Base-by-base conservation (phyloP, 2,329 filamentous ascomycete species). In the Didymella exigua region DNA sequence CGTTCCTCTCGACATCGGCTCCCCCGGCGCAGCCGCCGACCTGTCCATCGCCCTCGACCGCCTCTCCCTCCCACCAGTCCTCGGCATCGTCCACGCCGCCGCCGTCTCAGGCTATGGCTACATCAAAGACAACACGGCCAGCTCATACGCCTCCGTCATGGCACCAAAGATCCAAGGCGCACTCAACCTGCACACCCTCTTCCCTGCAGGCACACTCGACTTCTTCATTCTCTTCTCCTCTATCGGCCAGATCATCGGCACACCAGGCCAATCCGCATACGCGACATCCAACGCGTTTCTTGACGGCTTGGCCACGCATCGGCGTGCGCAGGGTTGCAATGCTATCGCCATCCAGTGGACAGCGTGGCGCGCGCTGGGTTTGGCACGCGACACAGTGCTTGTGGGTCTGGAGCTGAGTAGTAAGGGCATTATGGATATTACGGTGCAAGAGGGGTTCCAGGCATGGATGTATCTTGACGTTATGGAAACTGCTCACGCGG, bases 401-500 rank as follows among this genome's bases (percentile, higher is more conserved):
- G 62, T 81, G 18, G 66, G 66, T n/a, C 68, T 72, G 0, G 79
- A 81, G 58, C 61, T 81, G 5, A 62, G 72, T 16, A 69, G 60
- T 49, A 77, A 76, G 55, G 78, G 78, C 4, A 76, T 81, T 44
- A 78, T 76, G 1, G 75, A 76, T 41, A 70, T 81, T 40, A 76
- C 70, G 0, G 56, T 62, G 9, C 69, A 77, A 1, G 78, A 80
- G 48, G 78, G 67, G 0, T 79, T 80, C 61, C 66, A 62, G 3
- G 78, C 78, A 4, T 80, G 78, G 77, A 61, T 72, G 27, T 65
- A 78, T 49, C 34, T 78, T 4, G 61, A 60, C 11, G 64, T 65
- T 11, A 71, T 72, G 49, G 66, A 78, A 38, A 66, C 73, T 5
- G 72, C 73, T n/a, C 73, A 77, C 29, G 76, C 63, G 2, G 76